Percentiles rank a stretch among this genome's conserved stretches.
phyloP scores from a whole-genome alignment of 306 rosid species.

The Cercis canadensis region DNA sequence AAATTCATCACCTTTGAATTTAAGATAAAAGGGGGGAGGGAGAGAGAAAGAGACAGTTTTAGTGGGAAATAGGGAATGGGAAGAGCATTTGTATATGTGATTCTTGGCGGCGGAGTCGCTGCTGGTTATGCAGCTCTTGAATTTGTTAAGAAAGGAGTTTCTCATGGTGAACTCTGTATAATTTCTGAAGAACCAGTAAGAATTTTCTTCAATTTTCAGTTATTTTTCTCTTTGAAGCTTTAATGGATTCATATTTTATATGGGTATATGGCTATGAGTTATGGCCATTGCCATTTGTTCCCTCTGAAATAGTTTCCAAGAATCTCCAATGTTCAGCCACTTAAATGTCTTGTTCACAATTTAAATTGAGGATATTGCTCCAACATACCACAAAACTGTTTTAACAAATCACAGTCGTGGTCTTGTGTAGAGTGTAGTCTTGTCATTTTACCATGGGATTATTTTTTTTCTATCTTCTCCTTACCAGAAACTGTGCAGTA shows the following conservation, averaged over 20 bases:
- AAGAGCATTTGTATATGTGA: conserved; percentile 92
- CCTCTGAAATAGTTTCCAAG: neutral
- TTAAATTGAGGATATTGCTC: neutral
- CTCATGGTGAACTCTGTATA: conserved; percentile 94
- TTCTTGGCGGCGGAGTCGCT: conserved; percentile 97
- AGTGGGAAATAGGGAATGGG: conserved; percentile 57
- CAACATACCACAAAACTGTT: neutral
- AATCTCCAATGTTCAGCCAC: neutral
- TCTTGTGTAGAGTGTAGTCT: too few species aligned
- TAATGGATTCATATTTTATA: neutral
- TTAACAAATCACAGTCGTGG: too few species aligned
- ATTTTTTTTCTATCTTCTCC: too few species aligned
- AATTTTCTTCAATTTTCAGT: neutral
- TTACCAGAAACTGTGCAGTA: too few species aligned
- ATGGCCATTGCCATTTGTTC: conserved; percentile 11
- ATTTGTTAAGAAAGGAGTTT: conserved; percentile 73
- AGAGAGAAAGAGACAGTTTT: conserved; percentile 5
- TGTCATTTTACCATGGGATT: too few species aligned
- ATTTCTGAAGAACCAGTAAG: conserved; percentile 90
- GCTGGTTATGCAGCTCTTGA: conserved; percentile 99
- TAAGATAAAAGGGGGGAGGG: conserved; percentile 3
- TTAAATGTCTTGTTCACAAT: neutral
- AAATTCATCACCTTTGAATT: conserved; percentile 32
- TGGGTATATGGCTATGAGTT: neutral
- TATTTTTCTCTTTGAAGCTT: neutral